Base-by-base conservation (phyloP, 2,329 filamentous ascomycete genomes). In the Fusarium acutatum region DNA sequence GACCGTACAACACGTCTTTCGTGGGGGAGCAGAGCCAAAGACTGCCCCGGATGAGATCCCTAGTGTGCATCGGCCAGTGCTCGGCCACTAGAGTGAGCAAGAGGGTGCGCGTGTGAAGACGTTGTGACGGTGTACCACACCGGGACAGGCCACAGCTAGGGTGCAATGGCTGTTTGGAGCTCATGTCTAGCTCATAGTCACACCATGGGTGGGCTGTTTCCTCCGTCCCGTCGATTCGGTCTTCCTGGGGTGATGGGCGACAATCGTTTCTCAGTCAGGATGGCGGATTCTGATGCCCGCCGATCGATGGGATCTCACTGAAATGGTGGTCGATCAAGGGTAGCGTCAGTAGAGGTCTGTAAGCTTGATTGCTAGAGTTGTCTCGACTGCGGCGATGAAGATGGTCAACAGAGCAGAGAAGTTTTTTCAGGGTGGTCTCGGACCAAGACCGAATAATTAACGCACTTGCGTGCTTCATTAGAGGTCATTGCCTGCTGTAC, bases 201-300 rank as follows among this genome's bases (percentile, higher is more conserved):
- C 76, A 78, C 76, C 76, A 78, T 70, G 60, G 63, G 67, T 78
- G 76, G 74, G 76, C 75, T 77, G 75, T 77, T 78, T 62, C 54
- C 72, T 67, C 67, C 69, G 73, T 78, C 69, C 76, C 74, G 66
- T 76, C 66, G 56, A 67, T 73, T 78, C 64, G 76, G 76, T 50
- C 74, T 72, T 67, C 64, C 74, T 70, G 68, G 69, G 62, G 70
- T 69, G 59, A 62, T 63, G 59, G 59, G 53, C 32, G 72, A 66
- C 66, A 67, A 78, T 77, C 75, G 62, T 68, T 72, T 66, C 75
- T 77, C 49, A 53, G 60, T 77, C 61, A 65, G 69, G 67, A 43
- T 53, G 71, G 73, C 47, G 66, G 67, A 60, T 74, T 71, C 56
- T 70, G 63, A 63, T 68, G 52, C 56, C 64, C 64, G 73, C 65